Conservation (phyloP, 306 rosid genomes). For the Carpinus fangiana region DNA sequence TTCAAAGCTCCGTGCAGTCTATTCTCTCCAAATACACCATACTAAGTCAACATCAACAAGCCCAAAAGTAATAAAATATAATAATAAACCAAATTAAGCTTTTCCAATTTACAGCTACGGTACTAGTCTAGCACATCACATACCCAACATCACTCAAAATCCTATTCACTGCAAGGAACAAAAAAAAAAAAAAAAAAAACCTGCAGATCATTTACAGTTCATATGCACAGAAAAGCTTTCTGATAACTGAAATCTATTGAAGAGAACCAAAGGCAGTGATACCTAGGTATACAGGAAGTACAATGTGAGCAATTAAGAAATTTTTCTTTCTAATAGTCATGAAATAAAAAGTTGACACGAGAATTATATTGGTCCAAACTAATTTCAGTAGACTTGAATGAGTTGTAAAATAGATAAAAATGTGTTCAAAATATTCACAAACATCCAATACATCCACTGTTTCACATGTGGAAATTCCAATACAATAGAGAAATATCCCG, state of each 20-base stretch:
- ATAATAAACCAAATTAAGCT: neutral
- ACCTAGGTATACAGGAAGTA: neutral
- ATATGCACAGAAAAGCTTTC: neutral
- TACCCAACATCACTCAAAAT: too few species aligned
- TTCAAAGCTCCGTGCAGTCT: too few species aligned
- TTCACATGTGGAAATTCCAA: neutral
- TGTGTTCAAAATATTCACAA: neutral
- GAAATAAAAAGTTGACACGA: neutral
- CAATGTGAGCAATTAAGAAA: neutral
- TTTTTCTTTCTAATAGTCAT: neutral
- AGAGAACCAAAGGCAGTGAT: neutral
- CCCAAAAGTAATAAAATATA: neutral
- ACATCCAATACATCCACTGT: neutral
- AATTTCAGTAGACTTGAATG: neutral
- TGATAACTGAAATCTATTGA: neutral
- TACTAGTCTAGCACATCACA: neutral
- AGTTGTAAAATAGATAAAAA: neutral
- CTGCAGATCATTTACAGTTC: too few species aligned
- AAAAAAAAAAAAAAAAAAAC: too few species aligned
- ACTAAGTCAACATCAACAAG: too few species aligned
- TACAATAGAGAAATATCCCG: neutral
- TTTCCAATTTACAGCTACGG: neutral
- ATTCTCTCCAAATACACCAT: too few species aligned
- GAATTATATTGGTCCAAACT: neutral
- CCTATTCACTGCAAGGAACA: neutral